Evolutionary conservation across 108 stramenopile genomes (phyloP).

Genomic region (Hondaea fermentalgiana): DNA sequence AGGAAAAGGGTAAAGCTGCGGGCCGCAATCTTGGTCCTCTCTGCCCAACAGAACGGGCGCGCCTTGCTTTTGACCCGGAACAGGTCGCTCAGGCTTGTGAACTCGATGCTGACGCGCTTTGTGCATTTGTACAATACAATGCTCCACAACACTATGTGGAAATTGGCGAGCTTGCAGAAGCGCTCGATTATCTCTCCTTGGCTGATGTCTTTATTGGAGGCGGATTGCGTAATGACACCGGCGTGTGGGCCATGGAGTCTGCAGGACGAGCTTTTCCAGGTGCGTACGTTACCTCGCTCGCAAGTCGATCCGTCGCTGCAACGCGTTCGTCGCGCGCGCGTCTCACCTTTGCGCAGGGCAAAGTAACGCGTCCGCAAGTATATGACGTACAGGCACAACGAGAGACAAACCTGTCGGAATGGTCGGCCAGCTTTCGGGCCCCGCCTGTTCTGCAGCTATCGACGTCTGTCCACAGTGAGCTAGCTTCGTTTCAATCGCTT

Average conservation of each 20-base stretch:
- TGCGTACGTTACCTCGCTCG: background rate
- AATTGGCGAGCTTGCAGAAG: background rate
- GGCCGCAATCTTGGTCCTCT: background rate
- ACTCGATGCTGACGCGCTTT: background rate
- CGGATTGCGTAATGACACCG: background rate
- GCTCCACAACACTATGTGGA: background rate
- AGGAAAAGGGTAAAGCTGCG: background rate
- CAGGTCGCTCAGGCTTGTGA: background rate
- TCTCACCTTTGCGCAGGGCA: background rate
- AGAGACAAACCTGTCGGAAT: background rate
- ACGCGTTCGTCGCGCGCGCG: background rate
- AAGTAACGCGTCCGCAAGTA: background rate
- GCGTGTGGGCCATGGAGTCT: background rate
- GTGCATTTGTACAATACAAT: background rate
- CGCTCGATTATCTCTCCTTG: background rate
- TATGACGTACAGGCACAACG: background rate
- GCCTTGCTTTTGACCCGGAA: background rate
- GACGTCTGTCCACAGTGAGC: background rate
- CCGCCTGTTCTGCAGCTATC: background rate
- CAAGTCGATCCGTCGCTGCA: background rate
- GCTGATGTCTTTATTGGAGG: background rate
- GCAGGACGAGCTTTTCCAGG: background rate
- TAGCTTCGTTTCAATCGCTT: background rate
- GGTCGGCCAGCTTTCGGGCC: background rate
- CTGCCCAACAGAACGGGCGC: background rate